phyloP scores from a whole-genome alignment of 192 early-diverging fungal genomes.

The Coemansia sp. region DNA sequence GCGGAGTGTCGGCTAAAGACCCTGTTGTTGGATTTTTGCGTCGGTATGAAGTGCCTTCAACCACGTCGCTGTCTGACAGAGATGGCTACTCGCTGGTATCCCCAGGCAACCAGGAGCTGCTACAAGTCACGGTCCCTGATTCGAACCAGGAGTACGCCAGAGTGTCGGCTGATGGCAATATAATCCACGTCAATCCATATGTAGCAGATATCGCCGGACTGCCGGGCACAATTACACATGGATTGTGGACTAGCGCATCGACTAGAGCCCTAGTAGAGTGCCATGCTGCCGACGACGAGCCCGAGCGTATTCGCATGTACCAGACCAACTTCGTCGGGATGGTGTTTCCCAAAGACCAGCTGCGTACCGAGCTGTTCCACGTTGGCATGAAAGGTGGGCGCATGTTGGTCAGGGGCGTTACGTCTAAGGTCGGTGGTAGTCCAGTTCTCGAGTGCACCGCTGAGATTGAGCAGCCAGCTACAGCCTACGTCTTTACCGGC shows the following conservation, averaged over 20 bases:
- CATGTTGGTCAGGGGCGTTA: constrained; percentile 88
- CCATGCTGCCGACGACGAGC: constrained; percentile 82
- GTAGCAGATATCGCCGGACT: constrained; percentile 83
- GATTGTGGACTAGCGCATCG: constrained; percentile 93
- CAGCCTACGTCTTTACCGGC: constrained; percentile 95
- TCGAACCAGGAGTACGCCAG: constrained; percentile 82
- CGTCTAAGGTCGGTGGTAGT: constrained; percentile 70
- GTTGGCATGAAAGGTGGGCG: constrained; percentile 92
- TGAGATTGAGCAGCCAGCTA: constrained; percentile 87
- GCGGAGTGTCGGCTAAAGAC: too few relatives aligned
- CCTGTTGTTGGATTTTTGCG: too few relatives aligned
- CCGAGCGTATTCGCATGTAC: constrained; percentile 80
- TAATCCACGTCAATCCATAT: constrained; percentile 92
- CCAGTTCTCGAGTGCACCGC: constrained; percentile 71
- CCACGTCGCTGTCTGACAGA: constrained; percentile 72
- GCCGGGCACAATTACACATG: constrained; percentile 91
- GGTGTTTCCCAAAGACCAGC: constrained; percentile 82
- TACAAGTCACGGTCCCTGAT: constrained; percentile 55
- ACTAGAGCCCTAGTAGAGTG: constrained; percentile 90
- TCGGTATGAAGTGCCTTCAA: constrained; percentile 69
- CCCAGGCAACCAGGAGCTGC: background rate
- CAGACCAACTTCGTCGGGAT: constrained; percentile 82
- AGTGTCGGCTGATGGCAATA: constrained; percentile 83
- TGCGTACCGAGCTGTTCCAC: constrained; percentile 84
- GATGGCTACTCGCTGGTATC: constrained; percentile 43